A percentile compares a stretch with the other conserved stretches of the same genome.
Conservation (phyloP, 352 stramenopile genomes). For the Globisporangium spiculum region DNA sequence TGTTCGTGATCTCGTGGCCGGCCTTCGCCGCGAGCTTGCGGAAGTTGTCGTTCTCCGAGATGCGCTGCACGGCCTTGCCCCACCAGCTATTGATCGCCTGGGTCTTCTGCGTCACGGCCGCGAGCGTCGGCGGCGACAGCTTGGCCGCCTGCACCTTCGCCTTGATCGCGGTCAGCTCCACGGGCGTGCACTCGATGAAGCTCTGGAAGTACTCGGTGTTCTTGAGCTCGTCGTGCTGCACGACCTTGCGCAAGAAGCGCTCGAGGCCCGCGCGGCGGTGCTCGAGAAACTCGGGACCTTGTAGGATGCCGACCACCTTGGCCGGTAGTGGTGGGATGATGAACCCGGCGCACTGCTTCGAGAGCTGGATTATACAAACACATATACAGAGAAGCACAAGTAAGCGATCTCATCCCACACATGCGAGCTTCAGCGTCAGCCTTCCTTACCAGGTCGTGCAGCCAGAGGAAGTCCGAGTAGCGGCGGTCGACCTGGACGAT, state of each 20-base stretch:
- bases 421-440: background rate
- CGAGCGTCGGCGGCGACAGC: constrained; percentile 29
- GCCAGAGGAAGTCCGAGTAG: constrained; percentile 86
- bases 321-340: constrained; percentile 79
- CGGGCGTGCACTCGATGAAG: constrained; percentile 73
- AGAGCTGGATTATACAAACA: constrained; percentile 20
- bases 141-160: constrained; percentile 26
- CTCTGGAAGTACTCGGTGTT: constrained; percentile 65
- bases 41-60: constrained; percentile 78
- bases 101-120: constrained; percentile 55
- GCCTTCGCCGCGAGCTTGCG: constrained; percentile 55
- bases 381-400: background rate
- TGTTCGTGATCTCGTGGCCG: constrained; percentile 37
- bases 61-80: constrained; percentile 78
- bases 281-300: constrained; percentile 80
- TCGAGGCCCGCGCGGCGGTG: constrained; percentile 69
- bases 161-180: constrained; percentile 76
- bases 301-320: constrained; percentile 75
- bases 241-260: constrained; percentile 78
- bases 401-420: background rate
- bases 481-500: constrained; percentile 61
- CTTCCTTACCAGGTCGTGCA: constrained; percentile 52
- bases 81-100: constrained; percentile 79
- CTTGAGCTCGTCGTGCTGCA: constrained; percentile 69
- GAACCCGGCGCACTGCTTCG: constrained; percentile 74